Conservation (phyloP, 306 rosid genomes). For the Trichosanthes truncata region DNA sequence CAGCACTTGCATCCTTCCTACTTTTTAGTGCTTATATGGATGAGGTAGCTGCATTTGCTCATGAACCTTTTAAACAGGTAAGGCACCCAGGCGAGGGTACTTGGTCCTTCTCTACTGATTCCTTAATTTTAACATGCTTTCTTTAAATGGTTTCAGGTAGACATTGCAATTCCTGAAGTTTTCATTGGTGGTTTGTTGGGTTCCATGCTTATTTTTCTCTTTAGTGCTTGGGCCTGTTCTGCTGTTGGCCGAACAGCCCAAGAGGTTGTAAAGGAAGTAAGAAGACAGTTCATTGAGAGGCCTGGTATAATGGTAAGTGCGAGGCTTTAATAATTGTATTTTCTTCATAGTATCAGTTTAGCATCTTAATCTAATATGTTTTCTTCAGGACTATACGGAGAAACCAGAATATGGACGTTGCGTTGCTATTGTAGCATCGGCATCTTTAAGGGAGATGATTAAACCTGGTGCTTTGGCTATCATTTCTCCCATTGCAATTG, state of each 20-base stretch:
- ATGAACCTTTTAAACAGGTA: conserved; percentile 80
- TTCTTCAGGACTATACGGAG: conserved; percentile 73
- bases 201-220: conserved; percentile 91
- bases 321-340: conserved; percentile 1
- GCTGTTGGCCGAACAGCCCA: conserved; percentile 99
- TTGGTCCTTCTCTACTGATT: neutral
- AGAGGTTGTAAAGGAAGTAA: conserved; percentile 96
- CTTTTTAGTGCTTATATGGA: conserved; percentile 99
- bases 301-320: conserved; percentile 97
- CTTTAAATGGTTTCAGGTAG: conserved; percentile 55
- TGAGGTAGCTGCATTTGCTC: conserved; percentile 75
- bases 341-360: neutral
- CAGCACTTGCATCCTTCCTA: conserved; percentile 97
- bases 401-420: conserved; percentile 96
- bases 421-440: conserved; percentile 96
- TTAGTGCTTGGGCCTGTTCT: conserved; percentile 96
- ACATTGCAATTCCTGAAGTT: conserved; percentile 97
- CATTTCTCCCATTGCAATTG: conserved; percentile 77
- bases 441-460: conserved; percentile 89
- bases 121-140: conserved; percentile 13
- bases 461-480: conserved; percentile 97
- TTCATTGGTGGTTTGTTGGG: conserved; percentile 90
- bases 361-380: conserved; percentile 9
- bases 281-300: conserved; percentile 97
- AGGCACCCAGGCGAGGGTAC: conserved; percentile 6